Evolutionary conservation across 2,329 filamentous ascomycete genomes (phyloP).

Genomic region (Daldinia sp.): DNA sequence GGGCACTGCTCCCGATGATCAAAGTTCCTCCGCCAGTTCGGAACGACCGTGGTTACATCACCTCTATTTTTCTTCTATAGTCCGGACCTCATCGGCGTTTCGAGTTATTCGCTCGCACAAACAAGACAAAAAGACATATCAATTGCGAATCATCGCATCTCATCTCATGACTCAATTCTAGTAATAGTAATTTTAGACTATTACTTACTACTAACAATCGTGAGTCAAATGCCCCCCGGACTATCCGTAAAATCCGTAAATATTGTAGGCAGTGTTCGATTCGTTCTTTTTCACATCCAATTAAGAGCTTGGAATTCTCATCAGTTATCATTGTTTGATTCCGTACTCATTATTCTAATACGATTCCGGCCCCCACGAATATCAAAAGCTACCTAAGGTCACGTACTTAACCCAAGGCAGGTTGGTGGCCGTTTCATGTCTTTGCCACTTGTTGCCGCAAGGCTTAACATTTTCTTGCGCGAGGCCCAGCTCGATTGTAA

Average conservation of each 20-base stretch:
- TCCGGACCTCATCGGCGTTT: slow-evolving; percentile 19
- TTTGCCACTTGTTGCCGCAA: slow-evolving; percentile 26
- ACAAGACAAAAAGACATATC: slow-evolving; percentile 9
- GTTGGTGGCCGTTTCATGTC: slow-evolving; percentile 30
- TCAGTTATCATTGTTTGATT: slow-evolving; percentile 9
- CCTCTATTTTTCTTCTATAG: slow-evolving; percentile 17
- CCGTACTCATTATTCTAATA: slow-evolving; percentile 2
- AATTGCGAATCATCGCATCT: slow-evolving; percentile 1
- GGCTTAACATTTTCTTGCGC: slow-evolving; percentile 9
- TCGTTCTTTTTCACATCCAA: slow-evolving; percentile 17
- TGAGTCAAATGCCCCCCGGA: slow-evolving; percentile 33
- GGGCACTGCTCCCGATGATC: slow-evolving; percentile 33
- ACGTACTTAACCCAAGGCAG: neutral
- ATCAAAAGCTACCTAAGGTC: neutral
- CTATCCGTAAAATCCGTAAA: slow-evolving; percentile 16
- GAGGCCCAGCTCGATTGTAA: slow-evolving; percentile 14
- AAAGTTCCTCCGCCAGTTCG: slow-evolving; percentile 24
- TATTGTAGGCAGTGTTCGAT: slow-evolving; percentile 17
- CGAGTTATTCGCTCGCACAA: neutral
- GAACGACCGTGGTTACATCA: slow-evolving; percentile 21
- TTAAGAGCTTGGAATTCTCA: slow-evolving; percentile 22
- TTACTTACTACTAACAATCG: neutral
- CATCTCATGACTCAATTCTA: slow-evolving; percentile 22
- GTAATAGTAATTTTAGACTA: slow-evolving; percentile 9
- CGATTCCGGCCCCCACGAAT: slow-evolving; percentile 18